phyloP scores from a whole-genome alignment of 139 green algal species.

The Chloropicon primus region DNA sequence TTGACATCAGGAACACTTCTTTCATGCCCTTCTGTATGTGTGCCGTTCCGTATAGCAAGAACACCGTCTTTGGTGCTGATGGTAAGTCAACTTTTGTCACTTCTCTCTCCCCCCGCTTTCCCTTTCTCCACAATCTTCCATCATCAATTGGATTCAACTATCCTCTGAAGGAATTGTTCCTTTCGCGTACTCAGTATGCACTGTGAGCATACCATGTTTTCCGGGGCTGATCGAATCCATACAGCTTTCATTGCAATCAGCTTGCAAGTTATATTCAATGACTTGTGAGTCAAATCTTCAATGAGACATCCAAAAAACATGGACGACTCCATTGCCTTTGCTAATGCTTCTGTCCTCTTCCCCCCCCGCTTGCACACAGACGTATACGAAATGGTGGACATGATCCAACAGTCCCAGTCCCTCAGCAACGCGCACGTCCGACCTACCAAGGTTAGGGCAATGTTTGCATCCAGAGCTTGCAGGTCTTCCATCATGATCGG shows the following conservation, averaged over 20 bases:
- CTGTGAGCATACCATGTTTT: not conserved
- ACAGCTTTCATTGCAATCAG: not conserved
- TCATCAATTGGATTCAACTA: not conserved
- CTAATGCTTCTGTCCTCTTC: not conserved
- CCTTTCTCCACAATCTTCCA: too few species aligned
- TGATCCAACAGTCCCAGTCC: not conserved
- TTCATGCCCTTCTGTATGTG: not conserved
- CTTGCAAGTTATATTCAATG: not conserved
- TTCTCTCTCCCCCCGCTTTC: too few species aligned
- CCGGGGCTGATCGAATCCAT: not conserved
- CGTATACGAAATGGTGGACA: not conserved
- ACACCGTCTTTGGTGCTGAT: slow-evolving; percentile 36
- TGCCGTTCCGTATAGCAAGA: slow-evolving; percentile 42
- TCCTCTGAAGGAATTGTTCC: not conserved
- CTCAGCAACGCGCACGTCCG: slow-evolving; percentile 1
- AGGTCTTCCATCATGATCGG: slow-evolving; percentile 89
- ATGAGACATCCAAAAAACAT: not conserved
- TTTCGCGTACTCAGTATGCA: not conserved
- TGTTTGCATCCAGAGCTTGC: slow-evolving; percentile 86
- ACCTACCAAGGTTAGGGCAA: slow-evolving; percentile 53
- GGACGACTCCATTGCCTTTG: not conserved
- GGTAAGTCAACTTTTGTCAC: slow-evolving; percentile 15
- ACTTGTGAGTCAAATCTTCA: not conserved
- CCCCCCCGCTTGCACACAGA: not conserved
- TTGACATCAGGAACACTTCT: slow-evolving; percentile 64